Evolutionary conservation across 768 basidiomycete genomes (phyloP), one percentile per base, ranked within the genome.

Genomic region (Russula brevipes): DNA sequence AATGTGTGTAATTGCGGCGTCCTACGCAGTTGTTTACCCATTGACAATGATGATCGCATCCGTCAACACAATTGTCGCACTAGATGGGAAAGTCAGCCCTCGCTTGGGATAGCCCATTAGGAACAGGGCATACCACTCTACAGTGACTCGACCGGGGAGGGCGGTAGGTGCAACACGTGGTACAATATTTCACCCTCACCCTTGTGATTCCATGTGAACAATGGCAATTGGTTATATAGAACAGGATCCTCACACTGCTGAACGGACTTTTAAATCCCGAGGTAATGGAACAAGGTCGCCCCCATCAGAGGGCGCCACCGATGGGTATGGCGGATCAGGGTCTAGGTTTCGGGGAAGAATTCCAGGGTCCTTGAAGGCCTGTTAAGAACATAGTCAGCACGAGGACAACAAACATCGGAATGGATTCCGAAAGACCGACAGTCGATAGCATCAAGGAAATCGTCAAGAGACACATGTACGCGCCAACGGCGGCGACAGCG

Each of bases 21-120:
- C 97, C 97, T 45, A 99, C 82, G 72, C 97, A 98, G 72, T 94
- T 97, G 73, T 98, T 97, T 19, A 99, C 85, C 89, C 88, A 90
- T 71, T 87, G 87, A 66, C 88, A 91, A 71, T 93, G 92, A 71
- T 95, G 91, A 73, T 96, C 94, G 67, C 95, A 98, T 10, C 88
- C 87, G 67, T 98, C 95, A 16, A 98, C 93, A 71, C 96, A 99
- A 72, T 98, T 98, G 69, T 97, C 93, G 72, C 96, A 99, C 89
- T 95, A 68, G 2, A 57, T 33, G 6, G 24, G 41, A 41, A 24
- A 39, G 17, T 59, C 30, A 63, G 33, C 19, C 16, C 2, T 49
- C 33, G 31, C 9, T 49, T 16, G 17, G 41, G 52, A 10, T 42
- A 24, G 24, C 33, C 44, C 14, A 41, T 17, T 5, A 46, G 14